Percentiles rank a stretch among this genome's conserved stretches.
Conservation (phyloP, 805 yeast genomes). For the Starmerella etchellsii region DNA sequence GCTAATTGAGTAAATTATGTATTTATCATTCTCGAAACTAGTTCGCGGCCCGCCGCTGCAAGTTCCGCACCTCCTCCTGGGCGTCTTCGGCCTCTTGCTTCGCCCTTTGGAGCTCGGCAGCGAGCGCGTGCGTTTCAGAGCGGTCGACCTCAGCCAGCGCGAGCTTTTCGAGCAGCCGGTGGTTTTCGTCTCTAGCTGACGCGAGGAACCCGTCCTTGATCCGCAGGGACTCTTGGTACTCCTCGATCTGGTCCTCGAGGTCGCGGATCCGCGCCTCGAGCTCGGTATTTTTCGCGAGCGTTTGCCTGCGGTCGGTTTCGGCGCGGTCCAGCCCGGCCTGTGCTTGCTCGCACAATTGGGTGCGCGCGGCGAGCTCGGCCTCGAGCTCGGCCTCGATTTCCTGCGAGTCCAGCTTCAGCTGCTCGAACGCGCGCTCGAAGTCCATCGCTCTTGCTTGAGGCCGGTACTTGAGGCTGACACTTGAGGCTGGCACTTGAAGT, state of each 20-base stretch:
- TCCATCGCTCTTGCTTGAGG: no score
- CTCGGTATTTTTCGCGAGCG: not conserved
- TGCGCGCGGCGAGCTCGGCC: slow-evolving; percentile 31
- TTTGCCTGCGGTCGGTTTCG: not conserved
- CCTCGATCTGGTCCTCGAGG: slow-evolving; percentile 35
- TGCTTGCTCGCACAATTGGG: slow-evolving; percentile 22
- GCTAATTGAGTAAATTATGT: no score
- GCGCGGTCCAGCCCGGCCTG: slow-evolving; percentile 21
- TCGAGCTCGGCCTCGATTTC: slow-evolving; percentile 37
- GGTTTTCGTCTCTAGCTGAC: slow-evolving; percentile 28
- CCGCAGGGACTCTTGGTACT: slow-evolving; percentile 32
- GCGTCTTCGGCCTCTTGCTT: slow-evolving; percentile 27
- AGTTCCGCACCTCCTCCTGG: slow-evolving; percentile 24
- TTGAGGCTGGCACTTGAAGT: no score
- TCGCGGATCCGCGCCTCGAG: slow-evolving; percentile 27
- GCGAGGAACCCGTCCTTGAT: slow-evolving; percentile 21
- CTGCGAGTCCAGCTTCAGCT: slow-evolving; percentile 33
- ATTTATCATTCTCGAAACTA: no score
- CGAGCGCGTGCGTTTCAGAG: slow-evolving; percentile 15
- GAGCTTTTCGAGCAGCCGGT: slow-evolving; percentile 28
- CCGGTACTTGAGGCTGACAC: no score
- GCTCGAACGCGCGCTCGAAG: slow-evolving; percentile 28
- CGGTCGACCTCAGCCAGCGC: slow-evolving; percentile 32
- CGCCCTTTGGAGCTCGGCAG: slow-evolving; percentile 24
- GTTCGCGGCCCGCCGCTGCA: not conserved